A percentile compares a stretch with the other conserved stretches of the same genome.
These are phyloP conservation scores for Tuber aestivum DNA, from an alignment of 495 filamentous ascomycete genomes.

Conservation along the genomic window DNA sequence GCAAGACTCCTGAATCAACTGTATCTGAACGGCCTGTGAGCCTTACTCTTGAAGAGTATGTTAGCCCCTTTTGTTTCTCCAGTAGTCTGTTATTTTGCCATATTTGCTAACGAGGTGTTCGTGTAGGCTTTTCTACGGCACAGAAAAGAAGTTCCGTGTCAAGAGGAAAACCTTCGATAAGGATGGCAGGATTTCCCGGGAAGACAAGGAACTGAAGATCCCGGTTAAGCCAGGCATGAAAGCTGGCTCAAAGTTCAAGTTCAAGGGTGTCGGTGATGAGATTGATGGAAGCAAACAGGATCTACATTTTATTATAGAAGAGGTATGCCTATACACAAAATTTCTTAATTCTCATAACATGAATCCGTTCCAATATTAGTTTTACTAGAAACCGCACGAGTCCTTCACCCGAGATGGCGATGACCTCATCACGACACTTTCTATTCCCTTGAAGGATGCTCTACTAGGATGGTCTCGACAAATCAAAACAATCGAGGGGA, in stretches of 20 bases:
- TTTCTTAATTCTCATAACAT: background rate
- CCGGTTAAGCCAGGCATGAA: slow-evolving; percentile 92
- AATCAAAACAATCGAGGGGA: slow-evolving; percentile 88
- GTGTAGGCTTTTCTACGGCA: slow-evolving; percentile 60
- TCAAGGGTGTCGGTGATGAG: slow-evolving; percentile 90
- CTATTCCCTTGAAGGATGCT: slow-evolving; percentile 90
- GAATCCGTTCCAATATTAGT: slow-evolving; percentile 25
- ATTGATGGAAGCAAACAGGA: slow-evolving; percentile 97
- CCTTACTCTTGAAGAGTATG: slow-evolving; percentile 70
- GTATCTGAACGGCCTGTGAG: slow-evolving; percentile 79
- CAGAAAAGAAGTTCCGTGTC: slow-evolving; percentile 92
- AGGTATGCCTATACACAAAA: slow-evolving; percentile 57
- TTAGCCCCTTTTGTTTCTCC: background rate
- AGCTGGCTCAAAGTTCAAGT: slow-evolving; percentile 95
- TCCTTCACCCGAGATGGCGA: slow-evolving; percentile 79
- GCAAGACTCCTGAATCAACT: slow-evolving; percentile 72
- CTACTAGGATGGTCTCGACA: slow-evolving; percentile 88
- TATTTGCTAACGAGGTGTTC: background rate
- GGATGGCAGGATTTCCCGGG: slow-evolving; percentile 71
- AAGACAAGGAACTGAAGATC: slow-evolving; percentile 86
- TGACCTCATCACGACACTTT: slow-evolving; percentile 68
- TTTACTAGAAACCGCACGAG: slow-evolving; percentile 68
- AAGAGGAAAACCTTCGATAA: slow-evolving; percentile 90
- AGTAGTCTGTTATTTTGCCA: background rate
- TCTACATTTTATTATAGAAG: slow-evolving; percentile 84